Percentiles rank a stretch among this genome's conserved stretches.
These are phyloP conservation scores for Pilatotrama ljubarskyi DNA, from an alignment of 768 basidiomycete genomes.

Conservation along the genomic window DNA sequence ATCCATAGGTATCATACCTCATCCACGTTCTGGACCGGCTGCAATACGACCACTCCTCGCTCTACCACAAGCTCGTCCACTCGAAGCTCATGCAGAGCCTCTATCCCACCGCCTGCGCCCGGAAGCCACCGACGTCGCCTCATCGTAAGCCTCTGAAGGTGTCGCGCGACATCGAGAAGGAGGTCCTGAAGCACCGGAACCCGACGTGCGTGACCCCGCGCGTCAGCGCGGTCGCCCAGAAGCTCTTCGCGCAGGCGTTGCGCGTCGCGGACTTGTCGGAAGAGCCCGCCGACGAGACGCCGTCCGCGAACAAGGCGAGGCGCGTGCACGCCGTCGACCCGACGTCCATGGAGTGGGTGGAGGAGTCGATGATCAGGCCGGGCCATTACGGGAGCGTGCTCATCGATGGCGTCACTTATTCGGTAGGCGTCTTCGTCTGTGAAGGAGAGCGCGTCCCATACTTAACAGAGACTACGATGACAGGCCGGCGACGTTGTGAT, in stretches of 20 bases:
- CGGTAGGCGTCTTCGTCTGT: slow-evolving; percentile 33
- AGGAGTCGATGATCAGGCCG: slow-evolving; percentile 23
- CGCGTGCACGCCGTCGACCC: slow-evolving; percentile 30
- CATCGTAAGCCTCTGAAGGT: neutral
- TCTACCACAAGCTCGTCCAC: neutral
- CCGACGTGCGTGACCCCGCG: slow-evolving; percentile 31
- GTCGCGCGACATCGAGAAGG: slow-evolving; percentile 28
- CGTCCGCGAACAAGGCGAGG: neutral
- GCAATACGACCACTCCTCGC: neutral
- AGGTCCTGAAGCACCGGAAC: slow-evolving; percentile 39
- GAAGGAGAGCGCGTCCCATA: neutral
- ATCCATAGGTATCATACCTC: neutral
- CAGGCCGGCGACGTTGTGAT: slow-evolving; percentile 66
- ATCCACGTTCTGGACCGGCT: neutral
- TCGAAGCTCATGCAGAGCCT: neutral
- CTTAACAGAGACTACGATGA: neutral
- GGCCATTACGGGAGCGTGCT: slow-evolving; percentile 45
- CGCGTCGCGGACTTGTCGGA: neutral
- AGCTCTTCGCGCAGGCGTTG: slow-evolving; percentile 9
- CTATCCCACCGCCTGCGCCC: neutral
- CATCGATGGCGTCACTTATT: slow-evolving; percentile 60
- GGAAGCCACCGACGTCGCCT: neutral
- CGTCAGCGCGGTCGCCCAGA: slow-evolving; percentile 13
- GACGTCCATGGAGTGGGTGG: slow-evolving; percentile 36
- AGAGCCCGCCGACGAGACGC: neutral